Base-by-base conservation (phyloP, 148 eudicot species). In the Fagopyrum tataricum region DNA sequence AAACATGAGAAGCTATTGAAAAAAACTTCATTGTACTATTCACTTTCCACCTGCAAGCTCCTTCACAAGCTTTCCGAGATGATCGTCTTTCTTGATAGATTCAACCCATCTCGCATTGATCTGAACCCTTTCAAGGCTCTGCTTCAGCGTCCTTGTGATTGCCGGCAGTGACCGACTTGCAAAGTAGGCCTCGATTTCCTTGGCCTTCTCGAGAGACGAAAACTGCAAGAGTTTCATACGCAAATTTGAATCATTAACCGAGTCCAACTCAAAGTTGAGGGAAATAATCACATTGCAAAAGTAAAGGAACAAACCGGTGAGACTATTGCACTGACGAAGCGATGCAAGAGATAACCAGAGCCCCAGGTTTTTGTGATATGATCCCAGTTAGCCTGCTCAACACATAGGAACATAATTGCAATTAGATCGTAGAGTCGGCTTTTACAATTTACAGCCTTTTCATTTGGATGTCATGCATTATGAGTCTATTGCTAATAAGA, bases 121-220 rank as follows among this genome's bases (percentile, higher is more conserved):
- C 64, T 87, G 85, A 74, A 95, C 85, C 59, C 90, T 81, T 84
- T 95, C 98, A 12, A 95, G 74, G 85, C 98, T 95, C 82, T 95
- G 98, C 82, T 81, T 95, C 84, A 95, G 76, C 24, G 97, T 91
- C 80, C 98, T 87, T 39, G 83, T 86, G 41, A 95, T 88, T 72
- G 87, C 68, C 24, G 93, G 93, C 77, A 81, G 81, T 76, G 72
- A 79, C 18, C 83, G 84, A 73, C 82, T 91, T 39, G 87, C 85
- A 49, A 95, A 95, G 77, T 76, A 95, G 48, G 88, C 91, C 39
- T 95, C 89, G 0, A 85, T 84, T 78, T 95, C 98, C 72, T 80
- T 84, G 10, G 85, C 98, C 86, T 89, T 91, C 41, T 91, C 93
- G 2, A 21, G 14, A 0, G 97, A 84, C 51, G 97, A 76, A 66